Evolutionary conservation across 352 stramenopile species (phyloP).

Genomic region (Phytophthora europaea): DNA sequence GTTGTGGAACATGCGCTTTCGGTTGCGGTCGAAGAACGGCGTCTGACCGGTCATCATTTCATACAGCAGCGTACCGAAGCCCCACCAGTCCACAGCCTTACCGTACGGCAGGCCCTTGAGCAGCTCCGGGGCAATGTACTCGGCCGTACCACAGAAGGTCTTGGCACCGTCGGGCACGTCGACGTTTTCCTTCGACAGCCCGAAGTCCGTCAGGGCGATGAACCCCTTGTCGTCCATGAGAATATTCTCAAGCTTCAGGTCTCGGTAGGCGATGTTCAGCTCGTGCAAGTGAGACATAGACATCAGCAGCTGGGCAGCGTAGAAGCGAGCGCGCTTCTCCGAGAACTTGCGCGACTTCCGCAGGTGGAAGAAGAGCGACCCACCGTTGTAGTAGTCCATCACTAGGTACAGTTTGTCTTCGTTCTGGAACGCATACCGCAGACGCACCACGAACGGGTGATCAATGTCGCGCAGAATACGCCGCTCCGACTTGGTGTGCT

Average conservation of each 20-base stretch:
- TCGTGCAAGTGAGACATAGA: conserved; percentile 95
- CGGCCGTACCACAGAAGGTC: conserved; percentile 94
- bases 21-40: conserved; percentile 96
- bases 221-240: conserved; percentile 96
- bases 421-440: conserved; percentile 95
- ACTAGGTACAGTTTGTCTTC: conserved; percentile 94
- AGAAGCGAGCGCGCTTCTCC: conserved; percentile 92
- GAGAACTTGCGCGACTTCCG: conserved; percentile 92
- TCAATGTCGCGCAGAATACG: conserved; percentile 92
- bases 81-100: conserved; percentile 95
- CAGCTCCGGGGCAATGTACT: conserved; percentile 94
- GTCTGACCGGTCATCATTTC: conserved; percentile 96
- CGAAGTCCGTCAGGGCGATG: conserved; percentile 94
- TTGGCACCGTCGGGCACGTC: conserved; percentile 89
- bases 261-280: conserved; percentile 94
- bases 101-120: conserved; percentile 92
- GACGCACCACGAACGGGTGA: conserved; percentile 94
- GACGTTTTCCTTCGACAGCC: conserved; percentile 94
- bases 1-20: conserved; percentile 96
- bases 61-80: conserved; percentile 94
- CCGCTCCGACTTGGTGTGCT: conserved; percentile 94
- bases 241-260: conserved; percentile 97
- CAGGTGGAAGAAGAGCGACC: conserved; percentile 94
- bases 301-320: conserved; percentile 92
- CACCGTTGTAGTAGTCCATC: conserved; percentile 95